These are phyloP conservation scores for Eucalyptus victrix DNA, from an alignment of 345 rosid species.

Conservation along the genomic window DNA sequence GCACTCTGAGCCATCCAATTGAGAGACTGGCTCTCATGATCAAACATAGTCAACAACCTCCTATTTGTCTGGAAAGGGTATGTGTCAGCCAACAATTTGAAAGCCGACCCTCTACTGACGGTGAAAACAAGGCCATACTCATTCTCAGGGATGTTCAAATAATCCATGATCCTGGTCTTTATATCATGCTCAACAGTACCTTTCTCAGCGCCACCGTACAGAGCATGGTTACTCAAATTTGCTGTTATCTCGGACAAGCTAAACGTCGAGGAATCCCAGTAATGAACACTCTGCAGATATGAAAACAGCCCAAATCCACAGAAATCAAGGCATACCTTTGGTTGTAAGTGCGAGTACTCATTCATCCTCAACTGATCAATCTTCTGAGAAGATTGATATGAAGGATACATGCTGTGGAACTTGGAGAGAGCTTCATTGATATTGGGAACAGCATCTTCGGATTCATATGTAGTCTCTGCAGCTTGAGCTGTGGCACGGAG, in stretches of 20 bases:
- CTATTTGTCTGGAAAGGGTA: conserved; percentile 95
- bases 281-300: conserved; percentile 77
- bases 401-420: conserved; percentile 86
- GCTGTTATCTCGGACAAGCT: conserved; percentile 94
- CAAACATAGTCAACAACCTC: conserved; percentile 94
- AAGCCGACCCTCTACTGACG: conserved; percentile 99
- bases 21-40: conserved; percentile 95
- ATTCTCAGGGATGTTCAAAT: conserved; percentile 90
- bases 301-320: conserved; percentile 97
- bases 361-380: conserved; percentile 65
- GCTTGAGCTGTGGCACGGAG: conserved; percentile 84
- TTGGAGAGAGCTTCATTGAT: conserved; percentile 49
- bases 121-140: conserved; percentile 99
- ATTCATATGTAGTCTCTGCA: conserved; percentile 64
- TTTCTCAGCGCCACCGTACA: conserved; percentile 86
- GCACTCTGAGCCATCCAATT: conserved; percentile 99
- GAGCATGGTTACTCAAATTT: conserved; percentile 90
- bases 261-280: conserved; percentile 98
- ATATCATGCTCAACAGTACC: conserved; percentile 86
- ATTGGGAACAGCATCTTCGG: conserved; percentile 61
- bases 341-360: conserved; percentile 74
- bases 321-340: conserved; percentile 98
- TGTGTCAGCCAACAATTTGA: conserved; percentile 84
- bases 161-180: conserved; percentile 88
- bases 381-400: conserved; percentile 73